These are phyloP conservation scores for Lepiota venenata DNA, from an alignment of 768 basidiomycete species.

Conservation along the genomic window DNA sequence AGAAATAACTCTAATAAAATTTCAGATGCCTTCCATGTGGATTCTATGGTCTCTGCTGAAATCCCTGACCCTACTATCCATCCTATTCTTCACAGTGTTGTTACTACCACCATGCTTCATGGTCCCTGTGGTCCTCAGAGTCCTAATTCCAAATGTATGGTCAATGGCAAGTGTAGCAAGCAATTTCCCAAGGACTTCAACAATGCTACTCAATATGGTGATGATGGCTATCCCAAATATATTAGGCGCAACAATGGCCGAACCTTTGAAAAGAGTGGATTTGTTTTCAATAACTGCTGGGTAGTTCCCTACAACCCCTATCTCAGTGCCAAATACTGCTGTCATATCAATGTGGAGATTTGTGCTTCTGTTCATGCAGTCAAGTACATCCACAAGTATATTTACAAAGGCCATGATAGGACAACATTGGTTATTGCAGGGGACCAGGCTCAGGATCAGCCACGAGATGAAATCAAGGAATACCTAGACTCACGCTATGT, in stretches of 20 bases:
- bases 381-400: slow-evolving; percentile 48
- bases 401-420: slow-evolving; percentile 45
- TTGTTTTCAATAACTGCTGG: slow-evolving; percentile 30
- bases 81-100: no score
- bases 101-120: no score
- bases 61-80: no score
- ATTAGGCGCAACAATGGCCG: slow-evolving; percentile 30
- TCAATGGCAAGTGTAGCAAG: no score
- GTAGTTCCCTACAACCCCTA: no score
- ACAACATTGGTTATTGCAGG: slow-evolving; percentile 29
- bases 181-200: no score
- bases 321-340: slow-evolving; percentile 31
- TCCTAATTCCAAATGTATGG: no score
- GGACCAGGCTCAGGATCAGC: slow-evolving; percentile 26
- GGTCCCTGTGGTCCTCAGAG: no score
- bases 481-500: slow-evolving; percentile 36
- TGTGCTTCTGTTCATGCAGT: slow-evolving; percentile 30
- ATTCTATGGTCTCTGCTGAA: no score
- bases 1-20: no score
- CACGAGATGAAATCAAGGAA: slow-evolving; percentile 33
- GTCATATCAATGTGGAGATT: slow-evolving; percentile 51
- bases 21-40: no score
- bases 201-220: slow-evolving; percentile 28
- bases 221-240: slow-evolving; percentile 40
- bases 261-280: slow-evolving; percentile 3